These are phyloP conservation scores for Malus orientalis DNA, from an alignment of 306 rosid species.

Conservation along the genomic window DNA sequence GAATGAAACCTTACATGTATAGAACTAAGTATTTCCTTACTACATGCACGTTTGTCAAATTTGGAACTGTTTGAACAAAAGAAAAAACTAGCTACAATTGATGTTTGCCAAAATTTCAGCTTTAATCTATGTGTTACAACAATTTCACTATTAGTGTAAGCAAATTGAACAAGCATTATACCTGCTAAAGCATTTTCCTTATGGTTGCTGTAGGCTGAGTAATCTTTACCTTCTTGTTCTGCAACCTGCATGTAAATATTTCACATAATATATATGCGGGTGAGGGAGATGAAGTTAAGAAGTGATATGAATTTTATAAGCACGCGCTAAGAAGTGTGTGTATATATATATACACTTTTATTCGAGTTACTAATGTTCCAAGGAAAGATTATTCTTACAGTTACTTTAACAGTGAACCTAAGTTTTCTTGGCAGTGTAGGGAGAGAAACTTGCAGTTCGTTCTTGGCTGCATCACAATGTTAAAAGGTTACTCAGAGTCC, in stretches of 20 bases:
- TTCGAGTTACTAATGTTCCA: neutral
- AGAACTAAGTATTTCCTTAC: neutral
- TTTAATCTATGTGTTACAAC: neutral
- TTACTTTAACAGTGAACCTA: conserved; percentile 31
- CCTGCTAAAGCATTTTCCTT: conserved; percentile 26
- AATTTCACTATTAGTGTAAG: neutral
- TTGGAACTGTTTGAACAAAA: no score
- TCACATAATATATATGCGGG: neutral
- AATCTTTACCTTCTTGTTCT: conserved; percentile 19
- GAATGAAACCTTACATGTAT: neutral
- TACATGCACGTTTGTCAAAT: no score
- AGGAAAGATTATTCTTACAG: neutral
- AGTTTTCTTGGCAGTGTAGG: conserved; percentile 53
- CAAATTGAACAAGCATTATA: neutral
- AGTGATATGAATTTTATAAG: neutral
- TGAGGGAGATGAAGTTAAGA: neutral
- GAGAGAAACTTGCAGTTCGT: conserved; percentile 21
- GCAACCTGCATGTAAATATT: conserved; percentile 18
- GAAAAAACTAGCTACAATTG: no score
- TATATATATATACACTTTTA: neutral
- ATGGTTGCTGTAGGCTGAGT: conserved; percentile 17
- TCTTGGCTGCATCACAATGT: conserved; percentile 9
- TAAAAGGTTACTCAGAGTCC: neutral
- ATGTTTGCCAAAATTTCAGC: neutral
- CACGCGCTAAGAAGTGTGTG: neutral